A percentile compares a stretch with the other conserved stretches of the same genome.
Conservation (phyloP, 208 protist species). For the Phytomonas serpens region DNA sequence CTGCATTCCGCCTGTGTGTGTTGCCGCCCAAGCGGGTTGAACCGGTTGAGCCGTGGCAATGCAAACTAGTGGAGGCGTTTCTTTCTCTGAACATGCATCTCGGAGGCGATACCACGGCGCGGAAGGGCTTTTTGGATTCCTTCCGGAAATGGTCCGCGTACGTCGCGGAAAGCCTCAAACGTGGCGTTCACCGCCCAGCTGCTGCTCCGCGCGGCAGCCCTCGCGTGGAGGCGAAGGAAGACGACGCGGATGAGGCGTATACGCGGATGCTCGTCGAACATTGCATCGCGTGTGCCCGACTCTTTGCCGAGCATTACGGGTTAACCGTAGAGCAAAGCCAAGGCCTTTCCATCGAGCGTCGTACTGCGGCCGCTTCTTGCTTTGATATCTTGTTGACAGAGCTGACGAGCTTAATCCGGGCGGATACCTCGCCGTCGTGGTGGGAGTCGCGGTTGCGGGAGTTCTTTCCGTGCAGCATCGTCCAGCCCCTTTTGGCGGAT, state of each 20-base stretch:
- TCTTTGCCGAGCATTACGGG: conserved; percentile 25
- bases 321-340: conserved; percentile 13
- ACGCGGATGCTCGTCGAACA: conserved; percentile 19
- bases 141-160: conserved; percentile 68
- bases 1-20: conserved; percentile 57
- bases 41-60: conserved; percentile 33
- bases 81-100: conserved; percentile 70
- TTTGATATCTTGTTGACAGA: conserved; percentile 16
- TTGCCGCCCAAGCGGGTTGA: conserved; percentile 37
- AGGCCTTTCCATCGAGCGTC: conserved; percentile 27
- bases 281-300: conserved; percentile 12
- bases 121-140: conserved; percentile 48
- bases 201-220: background rate
- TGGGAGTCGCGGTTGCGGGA: background rate
- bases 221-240: background rate
- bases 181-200: background rate
- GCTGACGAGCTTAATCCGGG: background rate
- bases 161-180: conserved; percentile 29
- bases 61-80: conserved; percentile 64
- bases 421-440: background rate
- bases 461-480: conserved; percentile 44
- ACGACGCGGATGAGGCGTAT: conserved; percentile 7
- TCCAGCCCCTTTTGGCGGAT: conserved; percentile 36
- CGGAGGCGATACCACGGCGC: conserved; percentile 69
- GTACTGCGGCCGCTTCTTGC: conserved; percentile 18